Evolutionary conservation across 495 filamentous ascomycete species (phyloP), one percentile per base, ranked within the genome.

Genomic region (Penicillium ucsense): DNA sequence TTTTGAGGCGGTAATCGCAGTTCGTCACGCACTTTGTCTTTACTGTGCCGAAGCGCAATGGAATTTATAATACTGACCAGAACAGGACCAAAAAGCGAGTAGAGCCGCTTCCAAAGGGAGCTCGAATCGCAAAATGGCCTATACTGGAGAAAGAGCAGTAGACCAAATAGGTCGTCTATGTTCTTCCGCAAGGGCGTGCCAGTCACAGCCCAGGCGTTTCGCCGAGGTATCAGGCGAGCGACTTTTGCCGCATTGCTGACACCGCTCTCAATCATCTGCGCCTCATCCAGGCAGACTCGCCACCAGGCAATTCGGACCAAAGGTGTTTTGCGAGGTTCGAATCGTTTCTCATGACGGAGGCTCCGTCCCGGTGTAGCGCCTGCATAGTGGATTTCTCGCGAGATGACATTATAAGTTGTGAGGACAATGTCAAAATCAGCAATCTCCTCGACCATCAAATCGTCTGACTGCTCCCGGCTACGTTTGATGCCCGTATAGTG

Each of bases 271-370:
- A 96, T 78, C 85, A 95, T 95, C 60, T 98, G 92, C 3, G 89
- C 92, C 63, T 96, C 92, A 59, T 98, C 92, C 3, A 96, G 77
- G 50, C 88, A 91, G 3, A 95, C 81, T 31, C 92, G 78, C 88
- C 89, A 95, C 91, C 92, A 98, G 7, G 71, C 80, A 4, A 95
- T 75, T 34, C 83, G 73, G 31, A 87, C 79, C 6, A 98, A 64
- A 0, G 92, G 91, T 4, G 86, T 89, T 29, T 76, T 80, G 28
- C 74, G 74, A 27, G 80, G 74, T 41, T 83, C 73, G 50, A 89
- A 85, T 46, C 78, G 78, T 51, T 82, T 82, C 46, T 72, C 63
- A 30, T 83, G 71, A 12, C 92, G 80, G 50, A 89, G 69, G 7
- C 72, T 74, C 27, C 89, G 79, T 27, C 75, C 65, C 1, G 88